phyloP scores from a whole-genome alignment of 352 stramenopile genomes.

The Globisporangium acanthophoron region DNA sequence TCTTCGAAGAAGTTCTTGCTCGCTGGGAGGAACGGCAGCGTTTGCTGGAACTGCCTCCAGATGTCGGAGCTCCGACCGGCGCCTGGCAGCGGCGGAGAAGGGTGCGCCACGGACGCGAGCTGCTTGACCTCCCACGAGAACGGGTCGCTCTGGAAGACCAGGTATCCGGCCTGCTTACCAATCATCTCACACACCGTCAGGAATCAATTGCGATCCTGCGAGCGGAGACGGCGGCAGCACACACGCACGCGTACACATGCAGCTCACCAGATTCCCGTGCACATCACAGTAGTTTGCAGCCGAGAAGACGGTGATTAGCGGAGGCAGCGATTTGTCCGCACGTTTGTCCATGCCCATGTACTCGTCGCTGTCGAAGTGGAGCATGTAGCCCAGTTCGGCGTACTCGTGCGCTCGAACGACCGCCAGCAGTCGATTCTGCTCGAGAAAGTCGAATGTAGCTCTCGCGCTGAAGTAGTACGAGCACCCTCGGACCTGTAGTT shows the following conservation, averaged over 20 bases:
- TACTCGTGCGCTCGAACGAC: constrained; percentile 83
- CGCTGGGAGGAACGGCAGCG: constrained; percentile 71
- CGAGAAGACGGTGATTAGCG: constrained; percentile 93
- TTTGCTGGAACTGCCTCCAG: constrained; percentile 67
- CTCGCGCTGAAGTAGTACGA: constrained; percentile 87
- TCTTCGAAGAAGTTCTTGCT: constrained; percentile 83
- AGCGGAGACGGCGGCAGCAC: not conserved
- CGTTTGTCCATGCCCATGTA: constrained; percentile 43
- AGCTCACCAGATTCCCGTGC: constrained; percentile 56
- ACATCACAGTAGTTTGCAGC: constrained; percentile 95
- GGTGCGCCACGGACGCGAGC: constrained; percentile 38
- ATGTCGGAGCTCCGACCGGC: constrained; percentile 54
- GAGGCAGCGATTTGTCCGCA: constrained; percentile 38
- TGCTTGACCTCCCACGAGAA: constrained; percentile 57
- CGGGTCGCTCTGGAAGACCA: constrained; percentile 39
- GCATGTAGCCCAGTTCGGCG: constrained; percentile 60
- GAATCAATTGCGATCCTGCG: not conserved
- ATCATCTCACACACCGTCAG: not conserved
- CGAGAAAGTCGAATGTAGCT: constrained; percentile 68
- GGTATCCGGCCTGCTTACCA: constrained; percentile 38
- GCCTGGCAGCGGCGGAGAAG: constrained; percentile 41
- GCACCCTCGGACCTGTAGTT: constrained; percentile 52
- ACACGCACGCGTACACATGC: not conserved
- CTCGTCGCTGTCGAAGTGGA: constrained; percentile 47
- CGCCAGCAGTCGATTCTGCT: constrained; percentile 52